Percentiles rank a stretch among this genome's conserved stretches.
phyloP scores from a whole-genome alignment of 306 rosid species.

The Acmispon strigosus region DNA sequence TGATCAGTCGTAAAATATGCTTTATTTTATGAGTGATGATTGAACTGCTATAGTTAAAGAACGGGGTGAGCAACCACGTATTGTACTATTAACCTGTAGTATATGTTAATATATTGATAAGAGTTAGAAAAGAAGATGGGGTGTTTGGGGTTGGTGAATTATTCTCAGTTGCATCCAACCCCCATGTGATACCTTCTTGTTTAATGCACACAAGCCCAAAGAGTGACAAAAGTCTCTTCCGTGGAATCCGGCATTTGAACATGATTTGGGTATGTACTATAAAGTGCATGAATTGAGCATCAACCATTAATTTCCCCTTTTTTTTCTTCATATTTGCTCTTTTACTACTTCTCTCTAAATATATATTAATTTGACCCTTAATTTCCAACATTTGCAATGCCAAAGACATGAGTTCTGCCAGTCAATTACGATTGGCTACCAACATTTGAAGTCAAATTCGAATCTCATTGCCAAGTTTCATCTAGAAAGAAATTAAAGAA shows the following conservation, averaged over 20 bases:
- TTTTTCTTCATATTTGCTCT: constrained; percentile 1
- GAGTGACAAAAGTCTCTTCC: constrained; percentile 37
- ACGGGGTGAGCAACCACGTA: too few species aligned
- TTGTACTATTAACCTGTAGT: too few species aligned
- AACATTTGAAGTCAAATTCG: background rate
- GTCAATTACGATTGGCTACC: constrained; percentile 7
- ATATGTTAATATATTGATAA: background rate
- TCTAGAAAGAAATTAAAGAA: background rate
- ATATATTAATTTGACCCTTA: too few species aligned
- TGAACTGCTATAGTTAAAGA: too few species aligned
- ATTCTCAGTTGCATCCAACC: constrained; percentile 32
- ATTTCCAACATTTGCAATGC: background rate
- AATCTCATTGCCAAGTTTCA: background rate
- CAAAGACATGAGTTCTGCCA: background rate
- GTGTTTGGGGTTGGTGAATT: constrained; percentile 40
- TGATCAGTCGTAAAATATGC: too few species aligned
- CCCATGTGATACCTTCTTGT: constrained; percentile 52
- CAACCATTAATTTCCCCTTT: background rate
- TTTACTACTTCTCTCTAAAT: background rate
- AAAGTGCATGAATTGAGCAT: background rate
- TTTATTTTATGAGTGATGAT: too few species aligned
- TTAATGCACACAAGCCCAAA: constrained; percentile 11
- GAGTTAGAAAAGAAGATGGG: constrained; percentile 21
- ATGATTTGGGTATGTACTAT: constrained; percentile 26
- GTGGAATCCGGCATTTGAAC: constrained; percentile 51